These are phyloP conservation scores for Solanum hybrid DNA, from an alignment of 305 asterid genomes.

Conservation along the genomic window DNA sequence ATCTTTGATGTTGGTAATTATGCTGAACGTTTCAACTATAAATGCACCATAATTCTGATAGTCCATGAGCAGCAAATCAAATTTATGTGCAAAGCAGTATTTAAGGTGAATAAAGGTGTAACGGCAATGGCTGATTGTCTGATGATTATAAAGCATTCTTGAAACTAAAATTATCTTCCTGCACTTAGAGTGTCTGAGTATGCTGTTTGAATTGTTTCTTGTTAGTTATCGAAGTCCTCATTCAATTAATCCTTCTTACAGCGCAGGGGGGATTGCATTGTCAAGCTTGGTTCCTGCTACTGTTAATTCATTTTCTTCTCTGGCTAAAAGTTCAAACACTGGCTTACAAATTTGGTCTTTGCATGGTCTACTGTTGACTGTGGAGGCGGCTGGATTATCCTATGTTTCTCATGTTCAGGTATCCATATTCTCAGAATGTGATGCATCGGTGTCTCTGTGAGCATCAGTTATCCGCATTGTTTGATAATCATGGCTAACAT, in stretches of 20 bases:
- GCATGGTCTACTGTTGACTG: slow-evolving; percentile 98
- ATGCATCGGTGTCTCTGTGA: not conserved
- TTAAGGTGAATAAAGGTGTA: not conserved
- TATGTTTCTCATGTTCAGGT: slow-evolving; percentile 98
- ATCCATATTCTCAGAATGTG: slow-evolving; percentile 12
- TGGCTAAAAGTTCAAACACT: slow-evolving; percentile 69
- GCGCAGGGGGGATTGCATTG: slow-evolving; percentile 99
- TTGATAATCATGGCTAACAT: not conserved
- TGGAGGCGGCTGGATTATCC: slow-evolving; percentile 97
- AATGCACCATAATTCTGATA: not conserved
- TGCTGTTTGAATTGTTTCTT: not conserved
- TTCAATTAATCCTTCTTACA: slow-evolving; percentile 42
- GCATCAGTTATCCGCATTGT: not conserved
- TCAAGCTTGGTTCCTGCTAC: slow-evolving; percentile 96
- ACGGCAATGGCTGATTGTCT: not conserved
- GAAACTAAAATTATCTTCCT: not conserved
- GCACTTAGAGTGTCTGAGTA: slow-evolving; percentile 5
- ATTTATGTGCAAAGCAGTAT: not conserved
- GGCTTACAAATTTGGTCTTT: slow-evolving; percentile 88
- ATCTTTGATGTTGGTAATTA: not conserved
- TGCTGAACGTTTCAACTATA: not conserved
- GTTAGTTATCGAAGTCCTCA: slow-evolving; percentile 13
- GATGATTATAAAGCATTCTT: not conserved
- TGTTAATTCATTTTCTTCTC: slow-evolving; percentile 72
- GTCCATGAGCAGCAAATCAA: not conserved